Conservation (phyloP, 2,329 filamentous ascomycete genomes). For the Xylariales sp. region DNA sequence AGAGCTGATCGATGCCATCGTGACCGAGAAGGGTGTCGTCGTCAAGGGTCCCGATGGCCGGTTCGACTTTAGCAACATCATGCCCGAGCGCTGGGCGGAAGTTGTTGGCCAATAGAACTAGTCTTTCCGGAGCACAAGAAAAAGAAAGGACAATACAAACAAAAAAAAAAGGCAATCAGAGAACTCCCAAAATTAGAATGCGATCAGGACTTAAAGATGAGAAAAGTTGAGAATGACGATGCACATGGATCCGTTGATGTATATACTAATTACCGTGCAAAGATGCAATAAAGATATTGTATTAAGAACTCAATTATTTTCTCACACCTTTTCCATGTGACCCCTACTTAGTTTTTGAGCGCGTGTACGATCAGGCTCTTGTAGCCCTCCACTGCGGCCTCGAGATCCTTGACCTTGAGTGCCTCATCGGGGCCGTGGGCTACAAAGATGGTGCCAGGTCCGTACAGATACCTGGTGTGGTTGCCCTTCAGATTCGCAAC, state of each 20-base stretch:
- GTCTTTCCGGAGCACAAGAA: too few species aligned
- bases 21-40: conserved; percentile 86
- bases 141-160: too few species aligned
- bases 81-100: conserved; percentile 51
- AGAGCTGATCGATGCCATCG: conserved; percentile 84
- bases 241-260: not conserved
- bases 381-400: conserved; percentile 75
- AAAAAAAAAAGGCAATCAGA: too few species aligned
- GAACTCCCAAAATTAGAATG: too few species aligned
- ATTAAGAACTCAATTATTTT: not conserved
- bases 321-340: not conserved
- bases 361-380: conserved; percentile 62
- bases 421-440: conserved; percentile 84
- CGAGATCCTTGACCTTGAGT: conserved; percentile 69
- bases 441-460: conserved; percentile 72
- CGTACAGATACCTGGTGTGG: conserved; percentile 64
- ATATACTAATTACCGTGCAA: conserved; percentile 1
- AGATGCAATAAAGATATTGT: conserved; percentile 4
- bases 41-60: conserved; percentile 67
- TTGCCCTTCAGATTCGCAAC: conserved; percentile 71
- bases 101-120: conserved; percentile 18
- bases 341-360: conserved; percentile 24
- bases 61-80: conserved; percentile 60
- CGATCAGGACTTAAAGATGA: not conserved
- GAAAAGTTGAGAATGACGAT: not conserved